Percentiles rank a stretch among this genome's conserved stretches.
These are phyloP conservation scores for Trichophyton benhamiae DNA, from an alignment of 2,329 filamentous ascomycete species.

Conservation along the genomic window DNA sequence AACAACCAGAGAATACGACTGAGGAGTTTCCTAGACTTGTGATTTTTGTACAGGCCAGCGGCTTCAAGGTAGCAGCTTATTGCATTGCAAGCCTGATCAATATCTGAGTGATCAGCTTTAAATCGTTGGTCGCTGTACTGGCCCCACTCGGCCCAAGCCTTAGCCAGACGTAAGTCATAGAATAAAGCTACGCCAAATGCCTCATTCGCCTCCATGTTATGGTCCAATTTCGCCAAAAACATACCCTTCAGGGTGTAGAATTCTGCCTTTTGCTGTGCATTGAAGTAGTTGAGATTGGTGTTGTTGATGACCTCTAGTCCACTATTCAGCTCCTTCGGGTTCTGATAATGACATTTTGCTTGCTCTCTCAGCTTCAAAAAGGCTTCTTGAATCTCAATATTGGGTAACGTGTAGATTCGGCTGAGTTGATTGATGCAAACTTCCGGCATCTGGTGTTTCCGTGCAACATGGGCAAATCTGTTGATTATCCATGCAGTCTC, in stretches of 20 bases:
- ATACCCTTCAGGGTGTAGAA: slow-evolving; percentile 99
- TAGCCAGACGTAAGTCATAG: slow-evolving; percentile 88
- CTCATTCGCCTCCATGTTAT: slow-evolving; percentile 82
- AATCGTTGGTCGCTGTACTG: slow-evolving; percentile 96
- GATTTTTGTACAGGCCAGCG: slow-evolving; percentile 90
- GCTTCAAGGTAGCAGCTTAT: slow-evolving; percentile 94
- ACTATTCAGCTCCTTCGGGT: slow-evolving; percentile 77
- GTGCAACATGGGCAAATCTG: slow-evolving; percentile 89
- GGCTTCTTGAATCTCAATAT: slow-evolving; percentile 98
- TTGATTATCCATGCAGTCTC: slow-evolving; percentile 99
- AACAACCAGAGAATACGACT: slow-evolving; percentile 90
- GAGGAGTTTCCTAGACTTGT: slow-evolving; percentile 87
- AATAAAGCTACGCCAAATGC: slow-evolving; percentile 91
- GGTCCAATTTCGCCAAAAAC: slow-evolving; percentile 89
- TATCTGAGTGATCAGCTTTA: slow-evolving; percentile 73
- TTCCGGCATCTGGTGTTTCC: slow-evolving; percentile 91
- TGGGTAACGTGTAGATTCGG: slow-evolving; percentile 94
- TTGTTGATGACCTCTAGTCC: slow-evolving; percentile 98
- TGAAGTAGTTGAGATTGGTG: slow-evolving; percentile 98
- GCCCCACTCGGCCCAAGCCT: slow-evolving; percentile 98
- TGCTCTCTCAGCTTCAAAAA: slow-evolving; percentile 98
- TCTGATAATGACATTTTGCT: slow-evolving; percentile 97
- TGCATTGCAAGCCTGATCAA: slow-evolving; percentile 77
- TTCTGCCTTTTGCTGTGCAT: slow-evolving; percentile 87
- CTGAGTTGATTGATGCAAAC: slow-evolving; percentile 96